Conservation (phyloP, 768 basidiomycete species). For the Kondoa malvinella region DNA sequence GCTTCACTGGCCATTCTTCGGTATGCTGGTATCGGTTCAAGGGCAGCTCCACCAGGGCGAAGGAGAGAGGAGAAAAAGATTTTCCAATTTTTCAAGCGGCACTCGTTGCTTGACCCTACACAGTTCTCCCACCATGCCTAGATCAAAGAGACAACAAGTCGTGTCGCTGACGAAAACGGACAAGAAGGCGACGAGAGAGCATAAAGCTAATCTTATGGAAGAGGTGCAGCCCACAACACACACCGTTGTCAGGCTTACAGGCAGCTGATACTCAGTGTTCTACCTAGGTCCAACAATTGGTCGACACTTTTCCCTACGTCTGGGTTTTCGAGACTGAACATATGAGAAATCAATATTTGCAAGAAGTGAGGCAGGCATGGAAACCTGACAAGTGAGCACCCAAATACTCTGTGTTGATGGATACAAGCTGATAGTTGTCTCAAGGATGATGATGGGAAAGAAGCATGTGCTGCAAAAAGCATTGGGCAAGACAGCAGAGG, state of each 20-base stretch:
- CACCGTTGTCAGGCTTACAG: not conserved
- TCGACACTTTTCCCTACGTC: slow-evolving; percentile 83
- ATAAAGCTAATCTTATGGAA: slow-evolving; percentile 65
- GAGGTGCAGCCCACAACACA: slow-evolving; percentile 10
- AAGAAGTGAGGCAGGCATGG: slow-evolving; percentile 85
- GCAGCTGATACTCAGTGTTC: not conserved
- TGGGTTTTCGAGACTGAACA: slow-evolving; percentile 91
- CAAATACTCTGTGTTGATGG: slow-evolving; percentile 3
- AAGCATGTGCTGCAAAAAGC: slow-evolving; percentile 82
- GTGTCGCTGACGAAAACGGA: slow-evolving; percentile 86
- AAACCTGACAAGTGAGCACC: slow-evolving; percentile 34
- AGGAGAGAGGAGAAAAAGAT: not conserved
- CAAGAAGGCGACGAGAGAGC: slow-evolving; percentile 69
- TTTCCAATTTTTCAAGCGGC: not conserved
- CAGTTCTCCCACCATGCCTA: slow-evolving; percentile 13
- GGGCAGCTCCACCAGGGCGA: not conserved
- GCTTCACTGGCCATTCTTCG: slow-evolving; percentile 23
- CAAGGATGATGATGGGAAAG: slow-evolving; percentile 26
- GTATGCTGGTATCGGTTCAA: not conserved
- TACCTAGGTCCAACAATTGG: slow-evolving; percentile 55
- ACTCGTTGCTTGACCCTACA: not conserved
- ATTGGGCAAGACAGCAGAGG: slow-evolving; percentile 66
- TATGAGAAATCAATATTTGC: slow-evolving; percentile 85
- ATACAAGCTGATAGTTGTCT: not conserved
- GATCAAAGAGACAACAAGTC: slow-evolving; percentile 32